Evolutionary conservation across 1,284 basidiomycete genomes (phyloP).

Genomic region (Cutaneotrichosporon sp.): DNA sequence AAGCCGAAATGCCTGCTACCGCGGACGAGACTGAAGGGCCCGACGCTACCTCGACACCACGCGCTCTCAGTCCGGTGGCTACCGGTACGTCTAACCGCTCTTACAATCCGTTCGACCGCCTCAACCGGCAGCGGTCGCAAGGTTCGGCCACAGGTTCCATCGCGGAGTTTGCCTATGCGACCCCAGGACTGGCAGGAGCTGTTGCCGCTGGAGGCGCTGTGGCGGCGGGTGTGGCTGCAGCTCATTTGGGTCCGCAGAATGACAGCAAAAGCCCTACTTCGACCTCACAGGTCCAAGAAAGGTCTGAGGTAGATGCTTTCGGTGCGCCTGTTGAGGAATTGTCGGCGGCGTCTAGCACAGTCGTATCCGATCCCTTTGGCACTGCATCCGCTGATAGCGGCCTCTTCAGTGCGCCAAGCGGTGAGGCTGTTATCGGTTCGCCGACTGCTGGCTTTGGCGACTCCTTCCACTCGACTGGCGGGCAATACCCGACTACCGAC

Average conservation of each 20-base stretch:
- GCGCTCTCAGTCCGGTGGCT: conserved; percentile 53
- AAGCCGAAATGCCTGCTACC: conserved; percentile 54
- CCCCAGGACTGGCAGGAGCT: conserved; percentile 21
- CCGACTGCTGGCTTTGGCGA: conserved; percentile 31
- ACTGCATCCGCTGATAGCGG: background rate
- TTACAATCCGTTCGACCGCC: conserved; percentile 89
- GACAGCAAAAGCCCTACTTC: background rate
- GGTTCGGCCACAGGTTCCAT: conserved; percentile 10
- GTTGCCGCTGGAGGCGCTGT: conserved; percentile 23
- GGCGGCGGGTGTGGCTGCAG: background rate
- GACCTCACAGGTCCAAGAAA: background rate
- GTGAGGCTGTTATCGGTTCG: background rate
- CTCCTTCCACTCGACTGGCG: conserved; percentile 22
- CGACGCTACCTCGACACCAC: conserved; percentile 65
- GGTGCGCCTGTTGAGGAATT: background rate
- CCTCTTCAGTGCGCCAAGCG: background rate
- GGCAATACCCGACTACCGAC: background rate
- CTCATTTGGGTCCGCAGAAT: background rate
- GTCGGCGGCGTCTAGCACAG: background rate
- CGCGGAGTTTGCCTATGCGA: conserved; percentile 16
- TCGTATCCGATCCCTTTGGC: conserved; percentile 1
- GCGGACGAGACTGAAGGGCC: conserved; percentile 53
- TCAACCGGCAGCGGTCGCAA: conserved; percentile 31
- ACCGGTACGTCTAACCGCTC: conserved; percentile 62
- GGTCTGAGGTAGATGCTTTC: background rate